Conservation (phyloP, 495 filamentous ascomycete species). For the Penicillium ochrochloron region DNA sequence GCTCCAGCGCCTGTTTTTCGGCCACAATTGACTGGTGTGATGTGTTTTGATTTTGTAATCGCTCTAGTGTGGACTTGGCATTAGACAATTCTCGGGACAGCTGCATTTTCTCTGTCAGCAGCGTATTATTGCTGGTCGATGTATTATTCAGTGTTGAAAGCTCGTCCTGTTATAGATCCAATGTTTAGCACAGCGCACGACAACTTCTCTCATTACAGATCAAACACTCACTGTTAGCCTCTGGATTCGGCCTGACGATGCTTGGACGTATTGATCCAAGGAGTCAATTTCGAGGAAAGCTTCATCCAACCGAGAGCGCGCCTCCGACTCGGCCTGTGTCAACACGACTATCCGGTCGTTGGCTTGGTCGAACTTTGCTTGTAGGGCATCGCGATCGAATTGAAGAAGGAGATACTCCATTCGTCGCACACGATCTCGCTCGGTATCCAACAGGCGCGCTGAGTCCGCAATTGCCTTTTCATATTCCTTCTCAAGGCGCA, state of each 20-base stretch:
- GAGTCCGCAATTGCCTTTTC: slow-evolving; percentile 60
- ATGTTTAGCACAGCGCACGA: background rate
- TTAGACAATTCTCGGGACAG: slow-evolving; percentile 71
- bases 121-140: slow-evolving; percentile 67
- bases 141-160: slow-evolving; percentile 63
- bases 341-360: slow-evolving; percentile 55
- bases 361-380: slow-evolving; percentile 61
- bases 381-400: slow-evolving; percentile 71
- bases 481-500: slow-evolving; percentile 67
- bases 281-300: slow-evolving; percentile 58
- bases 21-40: slow-evolving; percentile 67
- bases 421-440: slow-evolving; percentile 66
- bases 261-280: slow-evolving; percentile 59
- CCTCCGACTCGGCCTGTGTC: slow-evolving; percentile 56
- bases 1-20: slow-evolving; percentile 76
- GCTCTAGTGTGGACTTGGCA: slow-evolving; percentile 77
- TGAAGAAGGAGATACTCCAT: slow-evolving; percentile 69
- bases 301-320: slow-evolving; percentile 60
- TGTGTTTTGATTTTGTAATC: slow-evolving; percentile 69
- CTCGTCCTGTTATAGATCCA: slow-evolving; percentile 59
- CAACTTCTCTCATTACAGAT: background rate
- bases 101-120: slow-evolving; percentile 76
- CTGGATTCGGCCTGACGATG: slow-evolving; percentile 65
- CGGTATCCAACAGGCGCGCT: slow-evolving; percentile 66
- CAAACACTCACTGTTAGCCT: slow-evolving; percentile 64